Base-by-base conservation (phyloP, 495 filamentous ascomycete genomes). In the Acidiella bohemica region DNA sequence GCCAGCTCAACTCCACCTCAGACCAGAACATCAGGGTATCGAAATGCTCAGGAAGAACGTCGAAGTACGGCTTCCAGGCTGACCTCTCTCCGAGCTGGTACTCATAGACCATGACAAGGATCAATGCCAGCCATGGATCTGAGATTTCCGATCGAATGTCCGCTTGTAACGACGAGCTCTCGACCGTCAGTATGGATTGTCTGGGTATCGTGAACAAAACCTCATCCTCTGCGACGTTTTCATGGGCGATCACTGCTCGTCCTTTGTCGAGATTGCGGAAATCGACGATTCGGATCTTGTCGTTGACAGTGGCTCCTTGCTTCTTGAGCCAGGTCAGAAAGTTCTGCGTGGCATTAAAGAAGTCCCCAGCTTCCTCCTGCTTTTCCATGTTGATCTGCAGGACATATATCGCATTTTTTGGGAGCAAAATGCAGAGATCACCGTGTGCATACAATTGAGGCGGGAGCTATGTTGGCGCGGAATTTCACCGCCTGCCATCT, bases 21-120 rank as follows among this genome's bases (percentile, higher is more conserved):
- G 76, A 70, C 88, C 88, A 96, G 62, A 87, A 95, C 73, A 94
- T 92, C 49, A 90, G 66, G 1, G 84, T 93, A 58, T 93, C 71
- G 46, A 96, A 92, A 14, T 68, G 54, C n/a, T 54, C 51, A 0
- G 86, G 88, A 10, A 96, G 65, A 28, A 95, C 65, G n/a, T 71
- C 67, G 46, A 94, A 72, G 62, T 96, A 96, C 0, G 76, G 72
- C 18, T 69, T 70, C 87, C 86, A 96, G 25, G 52, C 55, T 1
- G 84, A 90, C 1, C 62, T 54, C 0, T 63, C 55, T 4, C 77
- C 72, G 24, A 63, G 67, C 14, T 75, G 54, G 49, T 76, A 74
- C 60, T 94, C 85, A 54, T 81, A 79, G 9, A 93, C 68, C 71
- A 94, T 75, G 31, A 82, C 70, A 10, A 90, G 62, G 48, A 93